Base-by-base conservation (phyloP, 202 grass and related monocot species). In the Elaeis oleifera region DNA sequence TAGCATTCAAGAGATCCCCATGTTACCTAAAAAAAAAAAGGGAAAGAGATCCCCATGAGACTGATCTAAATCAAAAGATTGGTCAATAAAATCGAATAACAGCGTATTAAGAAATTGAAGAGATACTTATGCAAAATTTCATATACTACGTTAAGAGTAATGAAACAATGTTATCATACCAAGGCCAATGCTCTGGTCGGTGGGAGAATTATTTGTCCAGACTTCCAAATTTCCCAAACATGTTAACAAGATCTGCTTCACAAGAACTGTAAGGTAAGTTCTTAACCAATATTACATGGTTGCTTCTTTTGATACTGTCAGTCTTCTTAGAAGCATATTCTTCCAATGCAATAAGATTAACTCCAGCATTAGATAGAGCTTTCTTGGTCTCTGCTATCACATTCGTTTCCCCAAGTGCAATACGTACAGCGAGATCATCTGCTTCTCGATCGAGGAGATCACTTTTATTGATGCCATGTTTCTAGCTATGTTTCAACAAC, bases 201-300 rank as follows among this genome's bases (percentile, higher is more conserved):
- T 20, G 92, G 92, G 51, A 97, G 79, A 84, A 97, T 61, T 21
- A 97, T 73, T 89, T 97, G 59, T 92, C 88, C 63, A 97, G 58
- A 69, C 74, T 86, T 49, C 92, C 88, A 71, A 83, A 87, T 89
- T 82, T 97, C 23, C 58, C 69, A 84, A 97, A 97, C 74, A 92
- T 89, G 17, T 56, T 64, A 23, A 81, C 79, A 0, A 97, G 85
- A 79, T 97, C 88, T 65, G 79, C 84, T 54, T 92, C 88, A 52
- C 63, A 86, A 79, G 79, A 89, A 81, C 51, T 91, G 71, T 75
- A 97, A 44, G 87, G 84, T 58, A 97, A 89, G 69, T 97, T 97
- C 78, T 97, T 97, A 51, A 97, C 79, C 60, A 97, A 75, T 76
- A 97, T 91, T 61, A 97, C 77, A 82, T 86, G 82, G 59, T 91